Evolutionary conservation across 495 filamentous ascomycete genomes (phyloP).

Genomic region (Glutinoglossum americanum): DNA sequence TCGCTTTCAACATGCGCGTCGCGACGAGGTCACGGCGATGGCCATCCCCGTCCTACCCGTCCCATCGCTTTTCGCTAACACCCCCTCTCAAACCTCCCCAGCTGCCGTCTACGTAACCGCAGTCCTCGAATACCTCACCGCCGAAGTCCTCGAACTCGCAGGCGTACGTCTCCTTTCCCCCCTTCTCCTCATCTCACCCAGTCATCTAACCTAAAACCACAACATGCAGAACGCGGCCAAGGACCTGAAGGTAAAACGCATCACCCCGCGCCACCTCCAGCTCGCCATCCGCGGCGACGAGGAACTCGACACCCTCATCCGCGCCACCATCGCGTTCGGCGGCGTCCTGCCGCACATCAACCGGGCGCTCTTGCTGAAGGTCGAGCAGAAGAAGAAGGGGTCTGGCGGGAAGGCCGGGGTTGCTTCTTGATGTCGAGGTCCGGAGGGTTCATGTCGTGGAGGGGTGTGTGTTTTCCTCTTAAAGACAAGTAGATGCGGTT

Average conservation of each 20-base stretch:
- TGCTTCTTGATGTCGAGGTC: too few species aligned
- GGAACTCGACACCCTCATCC: conserved; percentile 91
- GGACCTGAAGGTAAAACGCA: conserved; percentile 99
- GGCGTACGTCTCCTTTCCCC: conserved; percentile 30
- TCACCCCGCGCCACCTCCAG: conserved; percentile 93
- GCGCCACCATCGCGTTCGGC: conserved; percentile 93
- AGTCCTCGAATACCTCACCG: conserved; percentile 93
- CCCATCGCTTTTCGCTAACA: too few species aligned
- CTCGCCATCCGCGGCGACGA: conserved; percentile 97
- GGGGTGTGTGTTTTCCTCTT: too few species aligned
- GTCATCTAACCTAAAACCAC: background rate
- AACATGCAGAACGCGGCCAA: conserved; percentile 65
- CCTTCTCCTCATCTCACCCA: conserved; percentile 1
- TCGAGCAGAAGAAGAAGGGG: conserved; percentile 97
- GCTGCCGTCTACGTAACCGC: conserved; percentile 96
- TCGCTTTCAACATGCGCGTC: too few species aligned
- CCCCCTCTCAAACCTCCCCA: conserved; percentile 7
- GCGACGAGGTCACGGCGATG: too few species aligned
- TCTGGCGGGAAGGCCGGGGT: conserved; percentile 22
- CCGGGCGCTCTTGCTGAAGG: conserved; percentile 88
- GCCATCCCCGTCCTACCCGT: too few species aligned
- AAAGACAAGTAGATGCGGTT: too few species aligned
- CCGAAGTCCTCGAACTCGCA: conserved; percentile 93
- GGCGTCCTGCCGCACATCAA: conserved; percentile 99
- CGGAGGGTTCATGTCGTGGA: too few species aligned